These are phyloP conservation scores for Chaetomidium leptoderma DNA, from an alignment of 495 filamentous ascomycete species.

Conservation along the genomic window DNA sequence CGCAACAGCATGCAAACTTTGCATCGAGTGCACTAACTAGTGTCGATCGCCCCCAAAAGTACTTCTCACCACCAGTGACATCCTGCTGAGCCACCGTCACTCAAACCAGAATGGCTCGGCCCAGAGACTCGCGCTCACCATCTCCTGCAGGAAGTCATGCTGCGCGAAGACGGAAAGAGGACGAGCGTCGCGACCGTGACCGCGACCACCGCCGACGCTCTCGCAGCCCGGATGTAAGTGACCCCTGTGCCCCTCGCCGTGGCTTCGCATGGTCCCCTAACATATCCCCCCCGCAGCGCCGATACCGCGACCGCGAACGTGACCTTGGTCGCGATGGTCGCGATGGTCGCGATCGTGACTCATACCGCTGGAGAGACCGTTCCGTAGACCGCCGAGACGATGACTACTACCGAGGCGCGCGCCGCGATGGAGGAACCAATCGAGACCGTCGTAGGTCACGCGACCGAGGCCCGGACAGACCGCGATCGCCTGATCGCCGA, in stretches of 20 bases:
- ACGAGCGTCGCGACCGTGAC: constrained; percentile 70
- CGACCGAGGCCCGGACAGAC: constrained; percentile 55
- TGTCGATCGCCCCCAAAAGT: constrained; percentile 43
- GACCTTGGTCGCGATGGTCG: constrained; percentile 51
- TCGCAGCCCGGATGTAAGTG: constrained; percentile 67
- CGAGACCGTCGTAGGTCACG: constrained; percentile 53
- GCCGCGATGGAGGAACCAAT: constrained; percentile 34
- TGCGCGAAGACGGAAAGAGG: constrained; percentile 72
- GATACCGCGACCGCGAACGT: constrained; percentile 47
- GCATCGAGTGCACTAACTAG: constrained; percentile 17
- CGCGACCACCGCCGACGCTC: constrained; percentile 65
- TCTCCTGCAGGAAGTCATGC: constrained; percentile 88
- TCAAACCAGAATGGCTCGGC: constrained; percentile 67
- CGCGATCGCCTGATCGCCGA: constrained; percentile 33
- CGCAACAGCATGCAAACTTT: constrained; percentile 11
- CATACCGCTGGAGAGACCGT: constrained; percentile 65
- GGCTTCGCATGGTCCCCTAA: constrained; percentile 28
- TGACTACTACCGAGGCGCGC: constrained; percentile 57
- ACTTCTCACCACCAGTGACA: constrained; percentile 62
- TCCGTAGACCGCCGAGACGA: constrained; percentile 72
- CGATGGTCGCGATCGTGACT: constrained; percentile 55
- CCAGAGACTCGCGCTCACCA: constrained; percentile 91
- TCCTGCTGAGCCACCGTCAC: constrained; percentile 39
- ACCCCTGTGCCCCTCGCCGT: neutral
- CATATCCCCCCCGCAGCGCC: constrained; percentile 44